These are phyloP conservation scores for Candida maris DNA, from an alignment of 805 yeast genomes.

Conservation along the genomic window DNA sequence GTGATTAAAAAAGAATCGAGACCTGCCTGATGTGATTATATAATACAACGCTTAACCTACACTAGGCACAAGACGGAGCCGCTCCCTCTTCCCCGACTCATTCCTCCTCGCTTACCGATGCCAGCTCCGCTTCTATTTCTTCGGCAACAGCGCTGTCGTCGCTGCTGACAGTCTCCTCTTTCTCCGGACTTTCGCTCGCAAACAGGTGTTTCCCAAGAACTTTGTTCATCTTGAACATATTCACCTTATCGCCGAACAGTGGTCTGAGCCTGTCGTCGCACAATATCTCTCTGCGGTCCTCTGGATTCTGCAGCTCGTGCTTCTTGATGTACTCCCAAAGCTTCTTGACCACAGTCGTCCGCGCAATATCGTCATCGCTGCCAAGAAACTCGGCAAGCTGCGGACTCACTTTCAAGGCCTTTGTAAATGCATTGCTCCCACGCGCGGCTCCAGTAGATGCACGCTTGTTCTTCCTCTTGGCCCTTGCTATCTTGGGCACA, in stretches of 20 bases:
- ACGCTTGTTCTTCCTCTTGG: conserved; percentile 5
- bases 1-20: too few species aligned
- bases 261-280: conserved; percentile 57
- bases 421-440: conserved; percentile 34
- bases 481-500: conserved; percentile 17
- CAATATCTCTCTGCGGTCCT: conserved; percentile 58
- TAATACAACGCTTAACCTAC: too few species aligned
- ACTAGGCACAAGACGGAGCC: too few species aligned
- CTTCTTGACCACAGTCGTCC: conserved; percentile 68
- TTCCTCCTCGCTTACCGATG: conserved; percentile 10
- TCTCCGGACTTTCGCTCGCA: conserved; percentile 14
- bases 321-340: conserved; percentile 70
- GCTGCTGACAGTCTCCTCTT: conserved; percentile 4
- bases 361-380: conserved; percentile 39
- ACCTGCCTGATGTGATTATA: too few species aligned
- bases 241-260: conserved; percentile 57
- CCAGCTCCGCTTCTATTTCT: conserved; percentile 1
- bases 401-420: conserved; percentile 46
- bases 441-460: conserved; percentile 6
- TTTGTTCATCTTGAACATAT: conserved; percentile 59
- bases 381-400: conserved; percentile 50
- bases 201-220: conserved; percentile 49
- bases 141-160: conserved; percentile 3
- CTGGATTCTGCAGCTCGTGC: conserved; percentile 60
- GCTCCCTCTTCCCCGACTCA: too few species aligned